phyloP scores from a whole-genome alignment of 2,329 filamentous ascomycete genomes.

The Fusarium torulosum region DNA sequence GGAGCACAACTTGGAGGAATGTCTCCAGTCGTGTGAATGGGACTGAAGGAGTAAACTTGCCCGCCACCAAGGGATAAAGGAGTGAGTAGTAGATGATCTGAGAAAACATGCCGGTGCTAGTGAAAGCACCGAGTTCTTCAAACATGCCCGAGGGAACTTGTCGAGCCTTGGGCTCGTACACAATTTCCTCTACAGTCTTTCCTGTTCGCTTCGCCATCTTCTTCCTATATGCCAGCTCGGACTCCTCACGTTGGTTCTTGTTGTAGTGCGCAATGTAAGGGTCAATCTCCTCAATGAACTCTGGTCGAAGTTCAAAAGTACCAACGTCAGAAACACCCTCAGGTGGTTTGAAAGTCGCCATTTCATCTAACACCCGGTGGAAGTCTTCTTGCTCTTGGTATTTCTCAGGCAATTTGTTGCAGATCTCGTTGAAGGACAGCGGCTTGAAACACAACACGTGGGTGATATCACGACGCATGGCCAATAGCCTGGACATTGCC shows the following conservation, averaged over 20 bases:
- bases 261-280: slow-evolving; percentile 97
- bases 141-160: slow-evolving; percentile 84
- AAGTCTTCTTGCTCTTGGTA: slow-evolving; percentile 92
- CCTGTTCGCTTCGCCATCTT: slow-evolving; percentile 90
- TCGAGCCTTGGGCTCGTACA: slow-evolving; percentile 88
- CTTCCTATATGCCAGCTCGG: slow-evolving; percentile 88
- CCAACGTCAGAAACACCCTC: slow-evolving; percentile 94
- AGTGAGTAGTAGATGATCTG: slow-evolving; percentile 92
- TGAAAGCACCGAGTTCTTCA: slow-evolving; percentile 80
- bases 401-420: slow-evolving; percentile 86
- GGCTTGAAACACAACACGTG: slow-evolving; percentile 98
- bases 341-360: slow-evolving; percentile 89
- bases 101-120: slow-evolving; percentile 84
- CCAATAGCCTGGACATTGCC: slow-evolving; percentile 72
- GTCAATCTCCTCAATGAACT: slow-evolving; percentile 89
- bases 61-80: slow-evolving; percentile 80
- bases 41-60: slow-evolving; percentile 77
- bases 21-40: slow-evolving; percentile 87
- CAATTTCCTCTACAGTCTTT: slow-evolving; percentile 82
- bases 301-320: slow-evolving; percentile 90
- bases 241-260: slow-evolving; percentile 96
- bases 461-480: slow-evolving; percentile 88
- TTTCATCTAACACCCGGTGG: slow-evolving; percentile 83
- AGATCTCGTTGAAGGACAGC: slow-evolving; percentile 92
- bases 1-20: slow-evolving; percentile 90